Evolutionary conservation across 345 rosid genomes (phyloP).

Genomic region (Tarenaya hassleriana): DNA sequence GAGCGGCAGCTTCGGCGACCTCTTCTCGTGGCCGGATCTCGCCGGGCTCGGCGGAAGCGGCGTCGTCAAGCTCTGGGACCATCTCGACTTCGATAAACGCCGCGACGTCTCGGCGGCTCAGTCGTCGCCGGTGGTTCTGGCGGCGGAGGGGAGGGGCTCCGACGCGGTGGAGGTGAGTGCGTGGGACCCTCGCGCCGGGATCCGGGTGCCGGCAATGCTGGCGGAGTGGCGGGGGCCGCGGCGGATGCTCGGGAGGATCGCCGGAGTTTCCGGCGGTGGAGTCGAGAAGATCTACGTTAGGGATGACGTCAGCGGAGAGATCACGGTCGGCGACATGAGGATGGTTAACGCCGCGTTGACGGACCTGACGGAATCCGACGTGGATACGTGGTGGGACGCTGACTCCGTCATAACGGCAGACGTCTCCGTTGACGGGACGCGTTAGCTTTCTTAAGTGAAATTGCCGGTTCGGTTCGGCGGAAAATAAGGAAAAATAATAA

Average conservation of each 20-base stretch:
- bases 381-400: constrained; percentile 53
- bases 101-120: constrained; percentile 23
- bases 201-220: constrained; percentile 42
- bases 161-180: constrained; percentile 32
- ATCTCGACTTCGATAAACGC: constrained; percentile 14
- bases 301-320: constrained; percentile 33
- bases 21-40: constrained; percentile 32
- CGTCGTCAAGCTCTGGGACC: constrained; percentile 28
- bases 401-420: constrained; percentile 36
- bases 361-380: constrained; percentile 34
- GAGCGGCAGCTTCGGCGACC: too few relatives aligned
- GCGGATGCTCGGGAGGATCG: constrained; percentile 26
- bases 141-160: constrained; percentile 29
- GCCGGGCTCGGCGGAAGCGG: constrained; percentile 15
- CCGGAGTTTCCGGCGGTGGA: constrained; percentile 28
- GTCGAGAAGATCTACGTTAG: constrained; percentile 42
- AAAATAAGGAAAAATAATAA: too few relatives aligned
- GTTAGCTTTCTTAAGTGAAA: too few relatives aligned
- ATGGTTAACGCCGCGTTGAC: constrained; percentile 41
- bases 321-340: constrained; percentile 57
- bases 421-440: constrained; percentile 5
- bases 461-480: too few relatives aligned
- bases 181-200: constrained; percentile 58
- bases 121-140: constrained; percentile 37
- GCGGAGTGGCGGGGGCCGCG: constrained; percentile 56